Evolutionary conservation across 441 rosid species (phyloP).

Genomic region (Flueggea neowawraea): DNA sequence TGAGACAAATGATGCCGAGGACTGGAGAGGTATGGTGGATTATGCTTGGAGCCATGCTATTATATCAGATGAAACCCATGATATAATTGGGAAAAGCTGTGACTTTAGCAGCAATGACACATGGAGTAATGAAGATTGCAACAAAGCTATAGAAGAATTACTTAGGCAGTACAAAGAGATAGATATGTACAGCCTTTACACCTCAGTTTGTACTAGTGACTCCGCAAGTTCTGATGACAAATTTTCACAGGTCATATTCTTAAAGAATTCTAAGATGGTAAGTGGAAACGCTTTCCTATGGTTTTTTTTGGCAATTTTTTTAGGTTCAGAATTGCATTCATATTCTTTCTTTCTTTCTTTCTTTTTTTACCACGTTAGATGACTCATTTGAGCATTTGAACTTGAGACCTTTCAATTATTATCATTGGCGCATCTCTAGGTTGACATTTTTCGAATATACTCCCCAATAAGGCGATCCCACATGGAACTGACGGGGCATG

Average conservation of each 20-base stretch:
- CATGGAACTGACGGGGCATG: too few species aligned
- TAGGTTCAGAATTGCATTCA: too few species aligned
- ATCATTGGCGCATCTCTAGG: too few species aligned
- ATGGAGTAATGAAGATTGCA: slow-evolving; percentile 61
- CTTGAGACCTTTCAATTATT: too few species aligned
- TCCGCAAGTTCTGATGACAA: slow-evolving; percentile 33
- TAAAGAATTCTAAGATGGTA: slow-evolving; percentile 48
- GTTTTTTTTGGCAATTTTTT: too few species aligned
- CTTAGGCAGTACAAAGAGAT: slow-evolving; percentile 74
- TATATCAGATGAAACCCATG: slow-evolving; percentile 84
- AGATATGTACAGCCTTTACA: slow-evolving; percentile 89
- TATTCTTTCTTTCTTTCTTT: too few species aligned
- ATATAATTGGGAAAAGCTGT: slow-evolving; percentile 48
- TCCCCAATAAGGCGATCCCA: too few species aligned
- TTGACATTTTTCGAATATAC: too few species aligned
- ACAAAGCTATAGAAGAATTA: slow-evolving; percentile 54
- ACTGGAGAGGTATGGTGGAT: slow-evolving; percentile 86
- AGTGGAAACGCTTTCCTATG: not conserved
- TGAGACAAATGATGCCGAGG: slow-evolving; percentile 77
- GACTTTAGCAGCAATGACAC: slow-evolving; percentile 58
- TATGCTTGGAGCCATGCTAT: slow-evolving; percentile 98
- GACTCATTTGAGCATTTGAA: too few species aligned
- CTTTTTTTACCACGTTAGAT: too few species aligned
- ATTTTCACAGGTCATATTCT: slow-evolving; percentile 30
- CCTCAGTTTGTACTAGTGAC: slow-evolving; percentile 59